Evolutionary conservation across 2,329 filamentous ascomycete genomes (phyloP), one percentile per base, ranked within the genome.

Genomic region (Penicillium sp.): DNA sequence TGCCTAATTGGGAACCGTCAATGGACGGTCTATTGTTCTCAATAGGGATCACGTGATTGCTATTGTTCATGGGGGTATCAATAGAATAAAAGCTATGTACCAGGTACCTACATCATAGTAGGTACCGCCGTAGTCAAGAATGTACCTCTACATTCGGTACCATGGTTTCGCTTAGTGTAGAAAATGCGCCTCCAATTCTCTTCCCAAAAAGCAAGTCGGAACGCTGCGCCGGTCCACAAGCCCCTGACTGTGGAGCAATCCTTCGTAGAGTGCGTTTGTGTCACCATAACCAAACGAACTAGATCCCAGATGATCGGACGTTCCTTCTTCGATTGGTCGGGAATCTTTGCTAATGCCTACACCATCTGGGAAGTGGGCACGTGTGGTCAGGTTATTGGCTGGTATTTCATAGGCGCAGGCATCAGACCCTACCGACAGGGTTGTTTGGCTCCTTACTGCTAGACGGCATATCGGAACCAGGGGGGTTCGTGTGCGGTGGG

Each of bases 401-500:
- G 39, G 15, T 29, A 36, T 50, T 29, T 52, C 34, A 50, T 16
- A 19, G 38, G 23, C 13, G 31, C 25, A 29, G 27, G 50, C 43
- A 46, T 46, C 54, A 60, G 43, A 59, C 40, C 50, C 57, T 45
- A 55, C 45, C 52, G 40, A 50, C 40, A 57, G 58, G 46, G 55
- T 58, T 49, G 16, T 25, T 31, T 62, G 52, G 48, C 50, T 56
- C 56, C 67, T 72, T 70, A 70, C 66, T 68, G 29, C 47, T 64
- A 44, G 57, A 53, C 23, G 50, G 31, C 27, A 55, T 50, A 33
- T 53, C 36, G 45, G 56, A 51, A 39, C 63, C 55, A 41, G 45
- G 16, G 25, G 55, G 48, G 21, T 45, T 11, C 9, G 60, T 57
- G 43, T 47, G 57, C 21, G 57, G 60, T 54, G 63, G 67, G 44